Conservation (phyloP, 2,329 filamentous ascomycete genomes). For the Cytospora schulzeri region DNA sequence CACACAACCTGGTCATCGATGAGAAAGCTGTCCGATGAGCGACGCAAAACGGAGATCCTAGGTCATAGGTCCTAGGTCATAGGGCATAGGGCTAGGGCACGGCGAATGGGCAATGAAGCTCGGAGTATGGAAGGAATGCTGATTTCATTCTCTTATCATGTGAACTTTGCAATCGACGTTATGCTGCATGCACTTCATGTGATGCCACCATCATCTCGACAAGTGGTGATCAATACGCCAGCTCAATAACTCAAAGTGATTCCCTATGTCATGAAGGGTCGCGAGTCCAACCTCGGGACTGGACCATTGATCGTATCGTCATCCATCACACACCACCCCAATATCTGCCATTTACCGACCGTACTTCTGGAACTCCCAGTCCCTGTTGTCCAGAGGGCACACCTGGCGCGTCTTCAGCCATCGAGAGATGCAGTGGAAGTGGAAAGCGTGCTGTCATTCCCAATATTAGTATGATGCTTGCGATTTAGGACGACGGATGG, state of each 20-base stretch:
- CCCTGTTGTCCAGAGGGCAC: constrained; percentile 93
- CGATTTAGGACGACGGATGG: neutral
- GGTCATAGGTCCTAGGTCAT: neutral
- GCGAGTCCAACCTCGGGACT: neutral
- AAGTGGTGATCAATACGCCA: constrained; percentile 3
- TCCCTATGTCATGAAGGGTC: neutral
- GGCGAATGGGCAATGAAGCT: too few species aligned
- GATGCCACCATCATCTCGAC: constrained; percentile 4
- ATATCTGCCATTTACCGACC: constrained; percentile 56
- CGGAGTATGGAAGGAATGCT: neutral
- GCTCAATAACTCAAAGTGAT: neutral
- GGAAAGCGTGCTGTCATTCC: constrained; percentile 82
- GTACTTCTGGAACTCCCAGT: constrained; percentile 99
- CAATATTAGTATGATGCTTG: constrained; percentile 38
- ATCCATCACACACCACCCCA: constrained; percentile 4
- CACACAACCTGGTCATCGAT: constrained; percentile 54
- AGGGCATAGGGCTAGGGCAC: neutral
- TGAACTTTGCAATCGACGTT: constrained; percentile 7
- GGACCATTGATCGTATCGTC: constrained; percentile 4
- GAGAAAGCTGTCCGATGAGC: constrained; percentile 48
- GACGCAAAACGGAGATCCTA: neutral
- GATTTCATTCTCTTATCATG: constrained; percentile 9
- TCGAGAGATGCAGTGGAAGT: constrained; percentile 98
- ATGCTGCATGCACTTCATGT: constrained; percentile 16
- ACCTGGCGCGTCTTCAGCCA: constrained; percentile 99